Percentiles rank a stretch among this genome's conserved stretches.
These are phyloP conservation scores for Volvariella volvacea DNA, from an alignment of 1,284 basidiomycete species.

Conservation along the genomic window DNA sequence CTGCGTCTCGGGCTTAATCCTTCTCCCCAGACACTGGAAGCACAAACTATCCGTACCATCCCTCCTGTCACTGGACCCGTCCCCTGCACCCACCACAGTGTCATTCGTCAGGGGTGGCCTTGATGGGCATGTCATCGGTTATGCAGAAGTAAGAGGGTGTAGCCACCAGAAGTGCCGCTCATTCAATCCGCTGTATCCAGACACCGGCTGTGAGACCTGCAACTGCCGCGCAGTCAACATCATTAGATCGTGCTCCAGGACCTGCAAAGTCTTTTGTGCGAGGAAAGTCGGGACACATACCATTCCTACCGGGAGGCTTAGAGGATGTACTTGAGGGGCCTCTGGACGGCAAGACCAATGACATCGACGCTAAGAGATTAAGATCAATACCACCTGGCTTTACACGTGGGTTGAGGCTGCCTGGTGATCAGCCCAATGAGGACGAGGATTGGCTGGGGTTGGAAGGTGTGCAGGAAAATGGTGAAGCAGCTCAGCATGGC, in stretches of 20 bases:
- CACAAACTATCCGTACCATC: constrained; percentile 52
- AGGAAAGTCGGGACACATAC: constrained; percentile 88
- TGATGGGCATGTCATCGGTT: constrained; percentile 74
- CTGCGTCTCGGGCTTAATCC: constrained; percentile 15
- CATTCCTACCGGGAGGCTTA: constrained; percentile 88
- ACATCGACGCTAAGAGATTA: constrained; percentile 23
- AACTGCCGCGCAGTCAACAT: constrained; percentile 70
- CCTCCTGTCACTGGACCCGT: constrained; percentile 56
- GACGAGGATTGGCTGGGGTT: constrained; percentile 35
- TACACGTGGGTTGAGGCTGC: constrained; percentile 58
- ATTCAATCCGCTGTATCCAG: constrained; percentile 25
- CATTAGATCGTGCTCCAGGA: constrained; percentile 78
- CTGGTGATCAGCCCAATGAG: constrained; percentile 46
- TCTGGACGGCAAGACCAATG: constrained; percentile 14
- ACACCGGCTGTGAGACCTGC: constrained; percentile 38
- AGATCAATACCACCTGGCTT: constrained; percentile 60
- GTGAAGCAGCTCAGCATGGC: constrained; percentile 12
- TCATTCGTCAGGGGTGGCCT: constrained; percentile 75
- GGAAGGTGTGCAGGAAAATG: constrained; percentile 18
- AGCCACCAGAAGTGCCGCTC: neutral
- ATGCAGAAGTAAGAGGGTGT: constrained; percentile 53
- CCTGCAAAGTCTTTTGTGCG: constrained; percentile 79
- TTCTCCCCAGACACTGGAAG: constrained; percentile 60
- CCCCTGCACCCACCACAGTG: constrained; percentile 73
- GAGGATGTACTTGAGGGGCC: constrained; percentile 32